Conservation (phyloP, 148 eudicot species). For the Chenopodium berlandieri region DNA sequence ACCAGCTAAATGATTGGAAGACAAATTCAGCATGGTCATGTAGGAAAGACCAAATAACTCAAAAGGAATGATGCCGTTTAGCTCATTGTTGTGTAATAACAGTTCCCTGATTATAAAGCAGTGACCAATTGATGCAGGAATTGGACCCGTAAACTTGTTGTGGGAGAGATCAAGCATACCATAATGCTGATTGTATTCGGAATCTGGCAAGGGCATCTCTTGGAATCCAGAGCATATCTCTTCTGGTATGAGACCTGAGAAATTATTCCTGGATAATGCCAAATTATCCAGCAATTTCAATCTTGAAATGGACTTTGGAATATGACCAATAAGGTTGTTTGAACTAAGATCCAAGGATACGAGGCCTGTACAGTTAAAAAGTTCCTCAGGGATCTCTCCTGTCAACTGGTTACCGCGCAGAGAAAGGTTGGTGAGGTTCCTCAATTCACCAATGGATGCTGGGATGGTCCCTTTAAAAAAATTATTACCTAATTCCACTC, state of each 20-base stretch:
- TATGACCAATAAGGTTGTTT: slow-evolving; percentile 58
- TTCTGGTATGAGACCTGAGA: slow-evolving; percentile 75
- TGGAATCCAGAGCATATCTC: slow-evolving; percentile 88
- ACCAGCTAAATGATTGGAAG: slow-evolving; percentile 65
- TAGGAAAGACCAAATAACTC: slow-evolving; percentile 52
- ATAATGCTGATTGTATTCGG: slow-evolving; percentile 81
- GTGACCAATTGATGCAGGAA: slow-evolving; percentile 60
- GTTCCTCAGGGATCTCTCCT: slow-evolving; percentile 66
- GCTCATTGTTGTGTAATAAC: slow-evolving; percentile 57
- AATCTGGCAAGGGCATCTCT: slow-evolving; percentile 71
- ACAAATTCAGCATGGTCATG: slow-evolving; percentile 64
- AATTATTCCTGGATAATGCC: slow-evolving; percentile 59
- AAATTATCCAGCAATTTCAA: slow-evolving; percentile 71
- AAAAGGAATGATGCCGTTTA: slow-evolving; percentile 77
- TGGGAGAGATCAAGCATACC: slow-evolving; percentile 91
- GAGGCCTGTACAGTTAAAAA: slow-evolving; percentile 61
- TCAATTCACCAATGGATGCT: slow-evolving; percentile 54
- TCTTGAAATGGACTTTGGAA: slow-evolving; percentile 61
- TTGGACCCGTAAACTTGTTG: slow-evolving; percentile 64
- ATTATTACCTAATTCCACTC: slow-evolving; percentile 72
- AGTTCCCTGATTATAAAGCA: slow-evolving; percentile 62
- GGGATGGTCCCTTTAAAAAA: slow-evolving; percentile 71
- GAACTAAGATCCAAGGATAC: slow-evolving; percentile 81
- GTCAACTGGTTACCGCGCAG: slow-evolving; percentile 66
- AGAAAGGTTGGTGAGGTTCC: slow-evolving; percentile 82